Percentiles rank a stretch among this genome's conserved stretches.
Conservation (phyloP, 495 filamentous ascomycete genomes). For the Filosporella fistucella region DNA sequence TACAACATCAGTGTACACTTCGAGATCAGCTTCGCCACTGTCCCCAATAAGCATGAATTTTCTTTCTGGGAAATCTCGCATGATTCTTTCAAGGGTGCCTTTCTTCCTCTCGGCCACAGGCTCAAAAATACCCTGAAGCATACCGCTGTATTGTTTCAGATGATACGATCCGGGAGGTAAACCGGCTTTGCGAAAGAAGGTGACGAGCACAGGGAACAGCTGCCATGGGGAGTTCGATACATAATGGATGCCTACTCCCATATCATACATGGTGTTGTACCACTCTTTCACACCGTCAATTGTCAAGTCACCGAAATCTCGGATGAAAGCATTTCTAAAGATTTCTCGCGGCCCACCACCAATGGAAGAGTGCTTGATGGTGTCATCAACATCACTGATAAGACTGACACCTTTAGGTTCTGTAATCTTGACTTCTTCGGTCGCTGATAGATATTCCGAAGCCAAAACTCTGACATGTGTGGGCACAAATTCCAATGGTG, state of each 20-base stretch:
- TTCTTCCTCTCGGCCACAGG: conserved; percentile 94
- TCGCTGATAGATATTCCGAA: conserved; percentile 77
- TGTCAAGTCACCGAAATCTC: conserved; percentile 73
- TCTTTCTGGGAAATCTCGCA: conserved; percentile 84
- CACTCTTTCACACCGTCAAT: conserved; percentile 85
- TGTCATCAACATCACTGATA: conserved; percentile 98
- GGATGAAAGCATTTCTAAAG: conserved; percentile 90
- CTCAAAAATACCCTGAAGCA: conserved; percentile 97
- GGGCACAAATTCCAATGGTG: conserved; percentile 80
- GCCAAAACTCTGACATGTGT: conserved; percentile 85
- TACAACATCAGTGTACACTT: conserved; percentile 94
- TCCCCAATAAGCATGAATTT: conserved; percentile 91
- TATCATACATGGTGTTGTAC: conserved; percentile 70
- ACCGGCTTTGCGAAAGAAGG: conserved; percentile 74
- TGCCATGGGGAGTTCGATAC: conserved; percentile 94
- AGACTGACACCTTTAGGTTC: conserved; percentile 82
- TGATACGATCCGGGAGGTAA: conserved; percentile 88
- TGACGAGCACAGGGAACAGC: conserved; percentile 80
- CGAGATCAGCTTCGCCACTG: conserved; percentile 92
- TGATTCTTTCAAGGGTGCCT: conserved; percentile 74
- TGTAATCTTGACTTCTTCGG: conserved; percentile 68
- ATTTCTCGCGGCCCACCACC: conserved; percentile 82
- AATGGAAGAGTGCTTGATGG: conserved; percentile 93
- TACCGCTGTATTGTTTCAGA: conserved; percentile 89
- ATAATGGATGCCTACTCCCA: conserved; percentile 86